phyloP scores from a whole-genome alignment of 257 asterid species.

The Penstemon davidsonii region DNA sequence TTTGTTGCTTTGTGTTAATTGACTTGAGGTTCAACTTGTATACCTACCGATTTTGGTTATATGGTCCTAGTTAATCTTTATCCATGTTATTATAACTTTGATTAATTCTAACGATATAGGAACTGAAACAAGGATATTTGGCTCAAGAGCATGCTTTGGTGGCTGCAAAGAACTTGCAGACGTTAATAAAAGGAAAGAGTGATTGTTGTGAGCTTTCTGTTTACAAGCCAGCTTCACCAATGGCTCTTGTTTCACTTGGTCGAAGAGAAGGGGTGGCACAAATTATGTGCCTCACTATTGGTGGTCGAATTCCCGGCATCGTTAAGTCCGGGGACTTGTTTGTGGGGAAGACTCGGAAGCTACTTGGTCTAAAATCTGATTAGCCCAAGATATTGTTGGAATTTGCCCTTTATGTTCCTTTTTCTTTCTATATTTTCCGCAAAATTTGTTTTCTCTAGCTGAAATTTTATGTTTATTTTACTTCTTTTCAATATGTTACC shows the following conservation, averaged over 20 bases:
- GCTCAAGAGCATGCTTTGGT: constrained; percentile 59
- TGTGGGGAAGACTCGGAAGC: constrained; percentile 55
- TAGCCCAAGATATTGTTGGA: too few species aligned
- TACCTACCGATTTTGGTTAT: not conserved
- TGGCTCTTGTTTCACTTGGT: constrained; percentile 73
- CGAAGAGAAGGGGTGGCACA: constrained; percentile 66
- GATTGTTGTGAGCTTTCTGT: constrained; percentile 39
- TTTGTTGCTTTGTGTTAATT: constrained; percentile 12
- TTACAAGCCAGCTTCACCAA: constrained; percentile 57
- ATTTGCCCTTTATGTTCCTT: too few species aligned
- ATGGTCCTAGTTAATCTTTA: too few species aligned
- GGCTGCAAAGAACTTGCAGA: constrained; percentile 71
- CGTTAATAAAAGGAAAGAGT: constrained; percentile 41
- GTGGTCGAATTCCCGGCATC: constrained; percentile 77
- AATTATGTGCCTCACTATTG: constrained; percentile 43
- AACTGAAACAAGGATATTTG: constrained; percentile 79
- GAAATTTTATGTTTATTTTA: too few species aligned
- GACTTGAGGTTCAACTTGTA: not conserved
- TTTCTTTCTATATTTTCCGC: too few species aligned
- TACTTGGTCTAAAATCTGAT: constrained; percentile 49
- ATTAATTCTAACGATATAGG: constrained; percentile 38
- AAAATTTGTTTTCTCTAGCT: too few species aligned
- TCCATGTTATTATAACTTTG: not conserved
- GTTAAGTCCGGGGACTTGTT: constrained; percentile 82
- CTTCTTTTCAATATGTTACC: too few species aligned